A percentile compares a stretch with the other conserved stretches of the same genome.
These are phyloP conservation scores for Spergularia marina DNA, from an alignment of 148 eudicot genomes.

Conservation along the genomic window DNA sequence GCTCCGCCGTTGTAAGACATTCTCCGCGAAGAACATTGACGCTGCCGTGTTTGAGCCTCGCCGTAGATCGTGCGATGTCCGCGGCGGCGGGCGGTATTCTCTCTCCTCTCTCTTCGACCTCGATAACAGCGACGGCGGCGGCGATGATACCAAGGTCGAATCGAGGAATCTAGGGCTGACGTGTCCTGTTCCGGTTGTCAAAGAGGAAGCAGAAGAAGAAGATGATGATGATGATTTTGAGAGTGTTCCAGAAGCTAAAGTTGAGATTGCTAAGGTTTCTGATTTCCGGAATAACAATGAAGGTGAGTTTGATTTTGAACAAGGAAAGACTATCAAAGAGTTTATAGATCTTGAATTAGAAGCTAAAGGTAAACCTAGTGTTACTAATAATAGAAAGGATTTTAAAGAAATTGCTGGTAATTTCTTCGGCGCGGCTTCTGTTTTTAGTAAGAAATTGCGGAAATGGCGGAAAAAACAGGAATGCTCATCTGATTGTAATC, in stretches of 20 bases:
- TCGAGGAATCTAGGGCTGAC: constrained; percentile 55
- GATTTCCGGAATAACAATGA: constrained; percentile 14
- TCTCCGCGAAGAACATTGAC: constrained; percentile 39
- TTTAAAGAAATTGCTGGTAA: constrained; percentile 55
- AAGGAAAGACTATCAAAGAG: constrained; percentile 75
- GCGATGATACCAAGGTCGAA: constrained; percentile 29
- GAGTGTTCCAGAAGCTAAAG: neutral
- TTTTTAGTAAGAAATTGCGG: constrained; percentile 63
- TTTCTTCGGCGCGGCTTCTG: constrained; percentile 62
- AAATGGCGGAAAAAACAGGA: constrained; percentile 72
- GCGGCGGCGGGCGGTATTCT: constrained; percentile 40
- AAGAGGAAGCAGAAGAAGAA: constrained; percentile 20
- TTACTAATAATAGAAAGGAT: constrained; percentile 33
- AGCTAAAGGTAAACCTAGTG: constrained; percentile 21
- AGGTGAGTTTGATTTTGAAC: constrained; percentile 37
- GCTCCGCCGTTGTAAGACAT: constrained; percentile 72
- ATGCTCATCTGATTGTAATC: constrained; percentile 10
- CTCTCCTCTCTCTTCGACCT: constrained; percentile 45
- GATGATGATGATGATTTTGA: constrained; percentile 10
- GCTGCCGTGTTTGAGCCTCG: constrained; percentile 43
- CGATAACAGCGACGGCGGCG: constrained; percentile 35
- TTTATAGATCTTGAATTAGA: constrained; percentile 69
- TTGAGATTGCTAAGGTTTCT: constrained; percentile 44
- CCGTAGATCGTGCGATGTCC: constrained; percentile 72
- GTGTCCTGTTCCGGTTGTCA: constrained; percentile 34